These are phyloP conservation scores for Xylaria sp. DNA, from an alignment of 2,329 filamentous ascomycete genomes.

Conservation along the genomic window DNA sequence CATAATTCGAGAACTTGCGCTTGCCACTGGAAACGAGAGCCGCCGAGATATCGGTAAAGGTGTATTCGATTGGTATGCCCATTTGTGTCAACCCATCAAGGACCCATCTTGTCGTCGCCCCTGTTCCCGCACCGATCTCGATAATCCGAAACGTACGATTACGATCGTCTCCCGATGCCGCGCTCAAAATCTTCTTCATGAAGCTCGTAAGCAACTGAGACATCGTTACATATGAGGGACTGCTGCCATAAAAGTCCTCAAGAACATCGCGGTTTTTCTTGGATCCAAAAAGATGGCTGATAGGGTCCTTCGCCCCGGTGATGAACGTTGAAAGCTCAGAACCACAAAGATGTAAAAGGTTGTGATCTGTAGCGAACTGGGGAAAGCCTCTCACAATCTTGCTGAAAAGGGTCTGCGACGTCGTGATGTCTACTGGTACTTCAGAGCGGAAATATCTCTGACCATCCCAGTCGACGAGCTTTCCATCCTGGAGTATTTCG, in stretches of 20 bases:
- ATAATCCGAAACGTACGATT: not conserved
- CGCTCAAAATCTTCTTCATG: not conserved
- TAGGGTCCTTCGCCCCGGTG: not conserved
- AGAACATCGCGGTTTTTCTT: not conserved
- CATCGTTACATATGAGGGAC: not conserved
- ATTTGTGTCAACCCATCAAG: slow-evolving; percentile 23
- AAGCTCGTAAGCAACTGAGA: not conserved
- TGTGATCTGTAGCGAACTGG: not conserved
- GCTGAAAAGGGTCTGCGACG: not conserved
- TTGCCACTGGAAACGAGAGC: slow-evolving; percentile 30
- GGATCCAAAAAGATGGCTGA: not conserved
- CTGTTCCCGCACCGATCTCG: slow-evolving; percentile 14
- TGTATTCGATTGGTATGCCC: slow-evolving; percentile 34
- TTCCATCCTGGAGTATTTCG: not conserved
- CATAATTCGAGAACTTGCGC: slow-evolving; percentile 22
- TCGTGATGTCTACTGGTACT: not conserved
- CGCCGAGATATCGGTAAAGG: slow-evolving; percentile 39
- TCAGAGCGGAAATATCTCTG: not conserved
- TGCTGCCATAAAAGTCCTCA: not conserved
- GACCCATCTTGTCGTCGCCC: slow-evolving; percentile 30
- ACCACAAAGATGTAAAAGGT: not conserved
- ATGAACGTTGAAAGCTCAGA: not conserved
- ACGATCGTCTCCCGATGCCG: not conserved
- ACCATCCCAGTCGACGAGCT: not conserved
- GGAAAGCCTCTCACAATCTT: not conserved